Percentiles rank a stretch among this genome's conserved stretches.
Conservation (phyloP, 208 protist genomes). For the Tritrichomonas musculus region DNA sequence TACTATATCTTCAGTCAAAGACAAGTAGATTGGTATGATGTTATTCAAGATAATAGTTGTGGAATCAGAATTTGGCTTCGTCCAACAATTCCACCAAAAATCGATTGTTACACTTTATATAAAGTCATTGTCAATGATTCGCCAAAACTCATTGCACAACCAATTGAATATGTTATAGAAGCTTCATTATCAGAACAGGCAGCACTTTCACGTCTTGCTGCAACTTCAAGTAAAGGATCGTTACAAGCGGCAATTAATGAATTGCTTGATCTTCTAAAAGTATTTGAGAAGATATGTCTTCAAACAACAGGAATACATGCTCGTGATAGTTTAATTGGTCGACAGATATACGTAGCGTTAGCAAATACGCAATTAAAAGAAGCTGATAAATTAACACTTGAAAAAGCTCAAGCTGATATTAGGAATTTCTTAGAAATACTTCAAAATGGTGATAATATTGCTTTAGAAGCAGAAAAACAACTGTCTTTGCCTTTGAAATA, state of each 20-base stretch:
- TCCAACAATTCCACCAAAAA: not conserved
- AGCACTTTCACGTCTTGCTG: not conserved
- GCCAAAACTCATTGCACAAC: not conserved
- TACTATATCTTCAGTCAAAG: not conserved
- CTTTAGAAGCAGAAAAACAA: too few relatives aligned
- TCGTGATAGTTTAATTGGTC: too few relatives aligned
- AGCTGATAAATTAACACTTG: too few relatives aligned
- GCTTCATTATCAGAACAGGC: not conserved
- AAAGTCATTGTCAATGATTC: not conserved
- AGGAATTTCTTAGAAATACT: too few relatives aligned
- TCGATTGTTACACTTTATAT: not conserved
- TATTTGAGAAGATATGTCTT: too few relatives aligned
- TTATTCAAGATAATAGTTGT: not conserved
- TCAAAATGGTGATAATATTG: too few relatives aligned
- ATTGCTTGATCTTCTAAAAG: not conserved
- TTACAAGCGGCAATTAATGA: slow-evolving; percentile 7
- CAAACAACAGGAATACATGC: too few relatives aligned
- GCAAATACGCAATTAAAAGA: too few relatives aligned
- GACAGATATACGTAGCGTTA: too few relatives aligned
- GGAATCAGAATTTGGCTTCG: not conserved
- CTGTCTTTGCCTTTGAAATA: too few relatives aligned
- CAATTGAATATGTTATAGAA: not conserved
- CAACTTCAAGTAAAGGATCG: not conserved
- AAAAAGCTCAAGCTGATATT: too few relatives aligned
- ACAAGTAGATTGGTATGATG: not conserved